These are phyloP conservation scores for Rhipidocladum racemiflorum DNA, from an alignment of 176 grass and related monocot species.

Conservation along the genomic window DNA sequence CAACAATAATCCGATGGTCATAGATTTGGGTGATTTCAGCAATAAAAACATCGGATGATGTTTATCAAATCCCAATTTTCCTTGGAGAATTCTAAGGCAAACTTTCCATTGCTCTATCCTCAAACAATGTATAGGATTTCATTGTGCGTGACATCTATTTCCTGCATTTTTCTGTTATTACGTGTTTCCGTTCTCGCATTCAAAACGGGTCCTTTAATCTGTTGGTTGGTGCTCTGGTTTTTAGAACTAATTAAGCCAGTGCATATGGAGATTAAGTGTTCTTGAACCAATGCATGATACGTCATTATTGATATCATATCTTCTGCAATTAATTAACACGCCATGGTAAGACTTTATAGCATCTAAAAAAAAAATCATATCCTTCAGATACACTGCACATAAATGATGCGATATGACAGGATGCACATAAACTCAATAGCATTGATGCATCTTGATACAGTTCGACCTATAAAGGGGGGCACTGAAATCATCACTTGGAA, in stretches of 20 bases:
- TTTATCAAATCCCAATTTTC: too few species aligned
- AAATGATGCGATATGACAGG: background rate
- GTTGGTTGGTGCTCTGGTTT: background rate
- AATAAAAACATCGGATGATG: too few species aligned
- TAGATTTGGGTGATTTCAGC: too few species aligned
- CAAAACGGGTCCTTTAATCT: background rate
- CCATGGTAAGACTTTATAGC: background rate
- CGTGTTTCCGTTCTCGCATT: background rate
- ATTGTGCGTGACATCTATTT: too few species aligned
- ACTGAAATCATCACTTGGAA: background rate
- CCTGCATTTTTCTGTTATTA: too few species aligned
- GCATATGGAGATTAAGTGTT: background rate
- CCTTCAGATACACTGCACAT: background rate
- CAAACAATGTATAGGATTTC: too few species aligned
- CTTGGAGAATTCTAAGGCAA: background rate
- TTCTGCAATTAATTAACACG: background rate
- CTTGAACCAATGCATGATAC: background rate
- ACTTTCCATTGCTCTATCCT: background rate
- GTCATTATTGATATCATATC: background rate
- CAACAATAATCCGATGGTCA: too few species aligned
- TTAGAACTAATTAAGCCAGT: background rate
- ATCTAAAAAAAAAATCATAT: background rate
- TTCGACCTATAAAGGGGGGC: background rate
- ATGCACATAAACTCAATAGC: background rate
- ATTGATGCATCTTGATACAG: background rate